A percentile compares a stretch with the other conserved stretches of the same genome.
Evolutionary conservation across 495 filamentous ascomycete genomes (phyloP).

Genomic region (Penicillium mononematosum): DNA sequence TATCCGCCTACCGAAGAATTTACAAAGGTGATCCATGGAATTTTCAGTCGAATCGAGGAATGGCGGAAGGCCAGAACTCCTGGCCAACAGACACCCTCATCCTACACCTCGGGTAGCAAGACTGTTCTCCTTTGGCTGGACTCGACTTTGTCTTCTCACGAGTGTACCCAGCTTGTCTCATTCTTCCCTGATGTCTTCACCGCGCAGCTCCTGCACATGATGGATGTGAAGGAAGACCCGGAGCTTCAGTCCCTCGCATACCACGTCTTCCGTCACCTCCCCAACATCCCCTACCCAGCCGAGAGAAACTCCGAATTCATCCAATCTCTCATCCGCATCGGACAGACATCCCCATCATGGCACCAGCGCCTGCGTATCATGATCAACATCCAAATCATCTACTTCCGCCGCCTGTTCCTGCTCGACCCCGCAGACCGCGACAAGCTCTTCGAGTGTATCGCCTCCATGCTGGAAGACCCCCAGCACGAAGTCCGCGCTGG

Average conservation of each 20-base stretch:
- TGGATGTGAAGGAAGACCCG: constrained; percentile 98
- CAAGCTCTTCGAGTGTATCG: constrained; percentile 82
- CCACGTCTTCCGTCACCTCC: constrained; percentile 93
- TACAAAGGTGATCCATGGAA: constrained; percentile 62
- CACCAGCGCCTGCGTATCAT: constrained; percentile 95
- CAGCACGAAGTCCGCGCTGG: constrained; percentile 96
- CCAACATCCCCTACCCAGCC: constrained; percentile 89
- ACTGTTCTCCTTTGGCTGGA: constrained; percentile 96
- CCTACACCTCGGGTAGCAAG: constrained; percentile 95
- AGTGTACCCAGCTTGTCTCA: constrained; percentile 85
- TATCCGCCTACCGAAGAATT: constrained; percentile 79
- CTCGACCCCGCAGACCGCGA: constrained; percentile 73
- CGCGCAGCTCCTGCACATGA: constrained; percentile 94
- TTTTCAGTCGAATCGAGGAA: constrained; percentile 78
- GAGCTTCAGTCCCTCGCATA: constrained; percentile 94
- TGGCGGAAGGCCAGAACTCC: constrained; percentile 84
- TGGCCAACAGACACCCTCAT: constrained; percentile 87
- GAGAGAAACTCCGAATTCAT: constrained; percentile 85
- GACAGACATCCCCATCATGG: constrained; percentile 83
- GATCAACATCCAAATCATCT: constrained; percentile 99
- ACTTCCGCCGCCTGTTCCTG: constrained; percentile 96
- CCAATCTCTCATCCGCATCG: constrained; percentile 81
- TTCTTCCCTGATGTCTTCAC: constrained; percentile 92
- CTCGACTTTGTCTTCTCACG: constrained; percentile 81
- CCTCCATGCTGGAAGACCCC: constrained; percentile 86